Base-by-base conservation (phyloP, 345 rosid species). In the Gossypium herbaceum region DNA sequence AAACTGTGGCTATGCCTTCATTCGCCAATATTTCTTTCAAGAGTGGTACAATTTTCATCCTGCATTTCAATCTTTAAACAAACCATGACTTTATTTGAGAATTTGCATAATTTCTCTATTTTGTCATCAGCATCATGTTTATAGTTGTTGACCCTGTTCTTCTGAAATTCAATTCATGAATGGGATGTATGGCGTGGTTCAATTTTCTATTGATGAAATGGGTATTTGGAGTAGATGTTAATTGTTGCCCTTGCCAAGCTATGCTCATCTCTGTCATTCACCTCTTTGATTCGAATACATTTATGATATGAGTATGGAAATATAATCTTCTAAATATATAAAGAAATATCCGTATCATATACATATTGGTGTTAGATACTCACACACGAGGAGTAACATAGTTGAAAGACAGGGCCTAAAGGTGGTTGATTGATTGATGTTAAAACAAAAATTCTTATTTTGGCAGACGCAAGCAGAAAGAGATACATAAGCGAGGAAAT, bases 21-120 rank as follows among this genome's bases (percentile, higher is more conserved):
- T 90, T 89, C 75, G 92, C 94, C 16, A 89, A 89, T 81, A 83
- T 92, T 79, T 90, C 98, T 77, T 89, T 92, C 76, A 93, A 90
- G 83, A 84, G 85, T 19, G 96, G 99, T 92, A 67, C 17, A 8
- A 2, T 57, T 24, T 41, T 11, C 15, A 48, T 15, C 52, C 41
- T 34, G 41, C 41, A 34, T 34, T 34, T 34, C 41, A 34, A 34
- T 5, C 41, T 34, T 34, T 5, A 34, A 34, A 34, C 41, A 34
- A 34, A 34, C 41, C 41, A 34, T 34, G 41, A 34, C 41, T 34
- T 34, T 34, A 34, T 34, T 34, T 34, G 41, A 34, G 41, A 34
- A 34, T 34, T 34, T 34, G 41, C 41, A 34, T 34, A 34, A 34
- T 34, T 34, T 4, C 41, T 34, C 41, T 34, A 34, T 34, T 34